Evolutionary conservation across 441 rosid genomes (phyloP).

Genomic region (Flueggea neowawraea): DNA sequence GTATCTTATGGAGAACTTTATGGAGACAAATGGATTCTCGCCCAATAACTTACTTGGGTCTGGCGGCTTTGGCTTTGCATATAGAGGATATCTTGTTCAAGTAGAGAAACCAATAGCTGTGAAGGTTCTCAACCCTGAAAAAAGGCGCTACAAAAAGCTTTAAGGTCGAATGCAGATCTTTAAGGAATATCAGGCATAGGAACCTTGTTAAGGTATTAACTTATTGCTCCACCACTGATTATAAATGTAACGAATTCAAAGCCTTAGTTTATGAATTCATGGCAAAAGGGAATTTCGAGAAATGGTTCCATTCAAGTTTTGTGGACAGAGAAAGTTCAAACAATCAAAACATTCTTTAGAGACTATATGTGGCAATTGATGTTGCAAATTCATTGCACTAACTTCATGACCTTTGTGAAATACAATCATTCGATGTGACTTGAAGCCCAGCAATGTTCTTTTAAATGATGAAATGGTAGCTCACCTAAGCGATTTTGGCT

Average conservation of each 20-base stretch:
- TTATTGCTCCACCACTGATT: conserved; percentile 23
- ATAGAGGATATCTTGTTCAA: conserved; percentile 17
- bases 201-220: conserved; percentile 26
- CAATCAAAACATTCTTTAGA: conserved; percentile 12
- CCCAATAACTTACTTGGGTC: conserved; percentile 13
- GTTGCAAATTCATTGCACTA: conserved; percentile 24
- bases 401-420: conserved; percentile 21
- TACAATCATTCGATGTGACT: conserved; percentile 16
- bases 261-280: conserved; percentile 26
- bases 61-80: conserved; percentile 27
- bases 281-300: conserved; percentile 26
- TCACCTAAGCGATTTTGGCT: conserved; percentile 19
- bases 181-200: conserved; percentile 25
- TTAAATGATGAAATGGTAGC: conserved; percentile 13
- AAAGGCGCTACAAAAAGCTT: conserved; percentile 23
- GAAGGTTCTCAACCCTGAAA: conserved; percentile 23
- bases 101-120: conserved; percentile 12
- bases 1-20: conserved; percentile 16
- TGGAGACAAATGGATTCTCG: conserved; percentile 24
- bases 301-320: conserved; percentile 25
- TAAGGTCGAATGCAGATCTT: conserved; percentile 24
- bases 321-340: neutral
- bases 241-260: conserved; percentile 24
- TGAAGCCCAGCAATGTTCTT: conserved; percentile 14
- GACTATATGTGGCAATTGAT: conserved; percentile 26